These are phyloP conservation scores for Saxophila tyrrhenica DNA, from an alignment of 495 filamentous ascomycete species.

Conservation along the genomic window DNA sequence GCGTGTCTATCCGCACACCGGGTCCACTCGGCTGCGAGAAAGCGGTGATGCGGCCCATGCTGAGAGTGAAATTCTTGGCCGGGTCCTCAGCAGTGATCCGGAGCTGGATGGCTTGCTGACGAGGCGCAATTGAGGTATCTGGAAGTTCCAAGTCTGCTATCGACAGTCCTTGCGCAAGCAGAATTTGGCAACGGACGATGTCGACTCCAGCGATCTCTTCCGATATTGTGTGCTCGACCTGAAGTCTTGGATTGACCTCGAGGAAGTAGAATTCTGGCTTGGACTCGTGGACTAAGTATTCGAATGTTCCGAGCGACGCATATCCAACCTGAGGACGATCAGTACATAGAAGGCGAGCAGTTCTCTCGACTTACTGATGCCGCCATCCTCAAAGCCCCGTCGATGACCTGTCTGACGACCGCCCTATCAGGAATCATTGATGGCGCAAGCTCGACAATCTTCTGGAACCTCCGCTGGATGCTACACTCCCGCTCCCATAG, in stretches of 20 bases:
- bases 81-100: slow-evolving; percentile 45
- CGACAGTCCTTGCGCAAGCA: slow-evolving; percentile 39
- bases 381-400: slow-evolving; percentile 27
- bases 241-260: slow-evolving; percentile 26
- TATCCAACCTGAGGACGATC: too few species aligned
- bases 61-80: slow-evolving; percentile 37
- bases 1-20: slow-evolving; percentile 43
- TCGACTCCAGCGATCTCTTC: slow-evolving; percentile 27
- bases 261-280: slow-evolving; percentile 24
- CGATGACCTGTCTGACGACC: too few species aligned
- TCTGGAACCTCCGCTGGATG: slow-evolving; percentile 27
- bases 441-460: slow-evolving; percentile 27
- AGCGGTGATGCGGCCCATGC: slow-evolving; percentile 43
- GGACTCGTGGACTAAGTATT: slow-evolving; percentile 23
- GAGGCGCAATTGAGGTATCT: background rate
- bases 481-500: slow-evolving; percentile 28
- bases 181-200: slow-evolving; percentile 37
- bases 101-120: slow-evolving; percentile 34
- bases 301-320: slow-evolving; percentile 29
- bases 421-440: too few species aligned
- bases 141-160: slow-evolving; percentile 29
- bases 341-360: background rate
- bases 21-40: slow-evolving; percentile 41
- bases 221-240: slow-evolving; percentile 42
- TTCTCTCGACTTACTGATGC: background rate